These are phyloP conservation scores for Lactifluus piperatus DNA, from an alignment of 768 basidiomycete species.

Conservation along the genomic window DNA sequence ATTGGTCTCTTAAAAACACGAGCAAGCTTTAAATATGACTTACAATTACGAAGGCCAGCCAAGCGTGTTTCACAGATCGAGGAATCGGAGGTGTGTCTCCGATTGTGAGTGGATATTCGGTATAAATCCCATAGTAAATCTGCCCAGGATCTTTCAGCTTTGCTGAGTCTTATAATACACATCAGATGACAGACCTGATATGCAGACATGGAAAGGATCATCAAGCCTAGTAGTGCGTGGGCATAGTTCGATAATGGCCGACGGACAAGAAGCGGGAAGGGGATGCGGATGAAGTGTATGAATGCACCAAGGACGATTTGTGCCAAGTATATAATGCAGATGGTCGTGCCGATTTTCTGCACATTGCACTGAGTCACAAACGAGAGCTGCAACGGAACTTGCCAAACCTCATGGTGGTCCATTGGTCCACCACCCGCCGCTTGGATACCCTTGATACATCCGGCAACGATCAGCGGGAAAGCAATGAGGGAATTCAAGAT, in stretches of 20 bases:
- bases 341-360: constrained; percentile 22
- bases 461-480: constrained; percentile 24
- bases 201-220: constrained; percentile 23
- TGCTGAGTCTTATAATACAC: not conserved
- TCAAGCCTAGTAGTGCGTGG: constrained; percentile 24
- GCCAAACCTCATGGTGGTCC: constrained; percentile 22
- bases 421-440: not conserved
- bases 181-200: constrained; percentile 12
- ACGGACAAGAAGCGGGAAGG: constrained; percentile 1
- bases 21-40: not conserved
- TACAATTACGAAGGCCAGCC: constrained; percentile 21
- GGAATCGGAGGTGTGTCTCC: constrained; percentile 9
- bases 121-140: constrained; percentile 2
- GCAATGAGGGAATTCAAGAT: constrained; percentile 22
- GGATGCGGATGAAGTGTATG: constrained; percentile 23
- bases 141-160: not conserved
- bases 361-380: not conserved
- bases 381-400: too few species aligned
- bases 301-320: constrained; percentile 17
- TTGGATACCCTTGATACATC: constrained; percentile 17
- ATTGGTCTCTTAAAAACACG: not conserved
- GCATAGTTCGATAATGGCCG: constrained; percentile 25
- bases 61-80: constrained; percentile 13
- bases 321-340: constrained; percentile 23
- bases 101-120: not conserved